Evolutionary conservation across 352 stramenopile genomes (phyloP).

Genomic region (Phytophthora aleatoria): DNA sequence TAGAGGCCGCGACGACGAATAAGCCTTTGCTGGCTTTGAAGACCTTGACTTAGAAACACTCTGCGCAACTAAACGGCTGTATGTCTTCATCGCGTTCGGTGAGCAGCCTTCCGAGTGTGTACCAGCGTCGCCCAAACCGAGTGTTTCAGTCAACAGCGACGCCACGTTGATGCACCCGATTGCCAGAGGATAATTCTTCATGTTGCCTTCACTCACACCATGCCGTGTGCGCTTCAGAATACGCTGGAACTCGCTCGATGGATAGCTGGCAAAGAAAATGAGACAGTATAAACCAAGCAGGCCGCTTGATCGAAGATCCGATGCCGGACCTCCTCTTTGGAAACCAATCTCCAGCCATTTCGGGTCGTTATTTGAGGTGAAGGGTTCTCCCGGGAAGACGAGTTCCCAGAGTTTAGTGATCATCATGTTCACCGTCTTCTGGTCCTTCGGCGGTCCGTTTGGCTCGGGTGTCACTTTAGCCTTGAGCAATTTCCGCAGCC

Average conservation of each 20-base stretch:
- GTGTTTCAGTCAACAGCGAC: conserved; percentile 69
- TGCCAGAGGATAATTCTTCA: conserved; percentile 90
- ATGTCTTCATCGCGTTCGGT: conserved; percentile 76
- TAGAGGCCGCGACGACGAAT: conserved; percentile 36
- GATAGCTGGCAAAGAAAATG: conserved; percentile 82
- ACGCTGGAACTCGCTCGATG: conserved; percentile 63
- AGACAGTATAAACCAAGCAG: conserved; percentile 86
- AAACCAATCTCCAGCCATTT: conserved; percentile 87
- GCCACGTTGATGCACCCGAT: conserved; percentile 89
- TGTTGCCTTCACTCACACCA: conserved; percentile 85
- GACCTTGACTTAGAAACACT: conserved; percentile 37
- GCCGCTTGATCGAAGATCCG: conserved; percentile 81
- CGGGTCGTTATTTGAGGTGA: conserved; percentile 73
- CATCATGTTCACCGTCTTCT: conserved; percentile 81
- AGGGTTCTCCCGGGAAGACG: conserved; percentile 63
- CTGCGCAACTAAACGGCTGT: conserved; percentile 69
- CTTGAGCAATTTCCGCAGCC: conserved; percentile 77
- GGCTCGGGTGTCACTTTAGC: conserved; percentile 80
- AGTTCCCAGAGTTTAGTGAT: conserved; percentile 73
- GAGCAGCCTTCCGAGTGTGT: conserved; percentile 78
- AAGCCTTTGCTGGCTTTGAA: conserved; percentile 29
- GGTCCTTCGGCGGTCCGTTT: conserved; percentile 68
- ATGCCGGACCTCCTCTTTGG: conserved; percentile 78
- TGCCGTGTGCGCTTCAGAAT: conserved; percentile 79
- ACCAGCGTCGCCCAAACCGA: conserved; percentile 80